Evolutionary conservation across 805 yeast genomes (phyloP), one percentile per base, ranked within the genome.

Genomic region (Saturnispora mendoncae): DNA sequence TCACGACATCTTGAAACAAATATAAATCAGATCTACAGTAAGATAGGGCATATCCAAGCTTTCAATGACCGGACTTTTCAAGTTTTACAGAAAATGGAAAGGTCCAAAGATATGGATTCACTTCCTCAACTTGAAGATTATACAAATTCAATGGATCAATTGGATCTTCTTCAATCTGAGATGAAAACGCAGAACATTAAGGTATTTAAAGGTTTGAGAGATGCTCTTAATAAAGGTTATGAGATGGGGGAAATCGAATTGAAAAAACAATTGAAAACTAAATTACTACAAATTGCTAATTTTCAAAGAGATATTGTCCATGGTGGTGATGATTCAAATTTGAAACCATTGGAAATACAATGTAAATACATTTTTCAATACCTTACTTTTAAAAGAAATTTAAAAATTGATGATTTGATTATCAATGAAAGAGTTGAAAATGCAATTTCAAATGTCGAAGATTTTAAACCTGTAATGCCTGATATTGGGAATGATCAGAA

Each of bases 201-300:
- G 41, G 75, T 72, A 42, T 85, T 83, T 53, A 74, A 72, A 42
- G 92, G 94, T 19, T 73, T 86, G 4, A 63, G 76, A 33, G 72
- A 74, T 25, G 78, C 77, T 52, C 65, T 84, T 29, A 72, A 72
- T 21, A 69, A 67, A 26, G 61, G 78, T 4, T 71, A 84, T 13
- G 67, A 66, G 32, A 70, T 68, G 44, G 74, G 83, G 29, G 86
- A 81, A 46, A 52, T 67, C 35, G 71, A 71, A 33, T 53, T 84
- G 32, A 69, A 70, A 43, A 55, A 60, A 6, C 71, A 71, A 51
- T 74, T 81, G 47, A 65, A 65, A 20, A 55, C 61, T n/a, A 54
- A 67, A n/a, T 46, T 76, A 18, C 40, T 54, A 52, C 20, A 66
- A 64, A 34, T 57, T 48, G 38, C 46, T 32, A 19, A 39, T 9